Base-by-base conservation (phyloP, 2,329 filamentous ascomycete genomes). In the Herpotrichia juniperi region DNA sequence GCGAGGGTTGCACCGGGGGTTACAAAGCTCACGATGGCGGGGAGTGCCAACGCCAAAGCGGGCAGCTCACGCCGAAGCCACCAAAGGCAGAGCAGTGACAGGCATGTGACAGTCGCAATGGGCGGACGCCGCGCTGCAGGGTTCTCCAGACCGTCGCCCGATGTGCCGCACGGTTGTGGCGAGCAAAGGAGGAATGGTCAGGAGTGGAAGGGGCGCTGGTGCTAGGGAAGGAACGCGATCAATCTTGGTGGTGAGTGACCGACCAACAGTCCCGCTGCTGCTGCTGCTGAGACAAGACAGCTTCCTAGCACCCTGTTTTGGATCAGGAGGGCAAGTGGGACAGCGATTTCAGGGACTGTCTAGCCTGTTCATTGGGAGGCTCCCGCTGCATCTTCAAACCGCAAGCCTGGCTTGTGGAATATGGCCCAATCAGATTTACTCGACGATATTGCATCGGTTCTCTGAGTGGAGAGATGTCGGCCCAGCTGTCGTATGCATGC, bases 131-230 rank as follows among this genome's bases (percentile, higher is more conserved):
- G 42, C 10, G 17, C 31, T 10, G 51, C 63, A 67, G 53, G 65
- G 61, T 66, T 68, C 65, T 68, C 67, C 63, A 67, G 62, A 69
- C 46, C 6, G 42, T 46, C 43, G 42, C 34, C 4, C 46, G 42
- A 50, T 62, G 49, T 56, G 58, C 58, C 57, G 55, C 62, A 62
- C 65, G 63, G 67, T 40, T 68, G 62, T 67, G 63, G 64, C 66
- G 51, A 58, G 53, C 57, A 50, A 63, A 59, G 55, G 37, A 58
- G 59, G 52, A 60, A 53, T 48, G 46, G 25, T 62, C 59, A 45
- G 57, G 49, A 48, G 50, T 53, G 56, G 59, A 53, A 63, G 56
- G 16, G 42, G 43, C 62, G 66, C 63, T 51, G 66, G 59, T 66
- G 64, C 61, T 63, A 60, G 56, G 58, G 56, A 56, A n/a, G 48